A percentile compares a stretch with the other conserved stretches of the same genome.
These are phyloP conservation scores for Chalciporus chontae DNA, from an alignment of 768 basidiomycete genomes.

Conservation along the genomic window DNA sequence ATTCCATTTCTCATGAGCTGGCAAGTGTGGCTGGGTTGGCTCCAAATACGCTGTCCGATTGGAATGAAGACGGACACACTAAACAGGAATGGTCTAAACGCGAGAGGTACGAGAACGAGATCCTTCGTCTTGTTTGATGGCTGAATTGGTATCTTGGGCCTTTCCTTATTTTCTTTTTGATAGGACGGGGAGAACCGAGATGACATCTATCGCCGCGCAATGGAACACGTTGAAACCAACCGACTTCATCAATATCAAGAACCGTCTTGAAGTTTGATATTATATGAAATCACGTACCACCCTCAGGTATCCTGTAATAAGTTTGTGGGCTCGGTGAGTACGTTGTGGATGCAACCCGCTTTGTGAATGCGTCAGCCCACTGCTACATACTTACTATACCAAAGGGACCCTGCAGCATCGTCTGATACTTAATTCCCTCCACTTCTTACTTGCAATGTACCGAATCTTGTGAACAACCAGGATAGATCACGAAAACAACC, in stretches of 20 bases:
- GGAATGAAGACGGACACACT: constrained; percentile 50
- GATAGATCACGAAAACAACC: neutral
- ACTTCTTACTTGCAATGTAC: constrained; percentile 9
- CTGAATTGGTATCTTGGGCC: constrained; percentile 7
- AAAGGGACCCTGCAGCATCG: too few relatives aligned
- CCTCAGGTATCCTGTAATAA: constrained; percentile 9
- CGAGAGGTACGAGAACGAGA: constrained; percentile 40
- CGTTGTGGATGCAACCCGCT: neutral
- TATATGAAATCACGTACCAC: constrained; percentile 18
- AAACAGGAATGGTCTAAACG: constrained; percentile 58
- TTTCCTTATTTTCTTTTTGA: constrained; percentile 4
- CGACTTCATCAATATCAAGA: constrained; percentile 55
- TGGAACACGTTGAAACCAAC: constrained; percentile 49
- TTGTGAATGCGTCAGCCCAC: neutral
- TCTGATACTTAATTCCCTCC: too few relatives aligned
- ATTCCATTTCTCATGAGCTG: constrained; percentile 44
- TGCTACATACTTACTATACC: neutral
- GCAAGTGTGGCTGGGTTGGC: constrained; percentile 28
- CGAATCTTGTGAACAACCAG: neutral
- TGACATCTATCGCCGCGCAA: constrained; percentile 42
- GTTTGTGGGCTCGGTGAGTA: constrained; percentile 9
- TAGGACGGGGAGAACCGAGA: constrained; percentile 57
- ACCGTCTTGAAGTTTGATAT: constrained; percentile 49
- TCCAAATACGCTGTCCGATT: constrained; percentile 39
- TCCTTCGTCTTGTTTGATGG: constrained; percentile 1